Evolutionary conservation across 1,139 yeast species (phyloP).

Genomic region (Hyphopichia buzzinii): DNA sequence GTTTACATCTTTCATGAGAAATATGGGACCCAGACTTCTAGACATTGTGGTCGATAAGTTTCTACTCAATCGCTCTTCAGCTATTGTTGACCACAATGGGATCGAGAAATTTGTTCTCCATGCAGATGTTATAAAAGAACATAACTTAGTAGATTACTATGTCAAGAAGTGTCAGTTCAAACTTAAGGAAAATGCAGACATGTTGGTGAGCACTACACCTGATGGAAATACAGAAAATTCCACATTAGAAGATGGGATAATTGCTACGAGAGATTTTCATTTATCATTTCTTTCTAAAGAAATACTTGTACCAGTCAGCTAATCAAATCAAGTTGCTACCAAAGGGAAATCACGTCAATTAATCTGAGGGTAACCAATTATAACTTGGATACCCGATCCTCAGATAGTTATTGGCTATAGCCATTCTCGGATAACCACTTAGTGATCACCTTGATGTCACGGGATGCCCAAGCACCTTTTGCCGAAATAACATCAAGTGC

Average conservation of each 20-base stretch:
- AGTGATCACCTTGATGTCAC: slow-evolving; percentile 38
- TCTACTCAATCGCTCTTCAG: slow-evolving; percentile 8
- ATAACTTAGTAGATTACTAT: slow-evolving; percentile 48
- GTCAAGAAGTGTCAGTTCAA: slow-evolving; percentile 37
- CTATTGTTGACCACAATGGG: slow-evolving; percentile 1
- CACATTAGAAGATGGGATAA: slow-evolving; percentile 31
- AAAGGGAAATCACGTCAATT: too few relatives aligned
- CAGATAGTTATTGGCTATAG: slow-evolving; percentile 24
- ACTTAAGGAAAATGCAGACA: slow-evolving; percentile 22
- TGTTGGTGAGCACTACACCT: slow-evolving; percentile 14
- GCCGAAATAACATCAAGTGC: slow-evolving; percentile 59
- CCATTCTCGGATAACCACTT: slow-evolving; percentile 53
- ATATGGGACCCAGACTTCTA: slow-evolving; percentile 38
- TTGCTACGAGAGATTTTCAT: slow-evolving; percentile 31
- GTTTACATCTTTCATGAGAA: slow-evolving; percentile 49
- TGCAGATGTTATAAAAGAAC: slow-evolving; percentile 51
- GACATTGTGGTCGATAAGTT: slow-evolving; percentile 19
- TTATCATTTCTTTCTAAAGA: slow-evolving; percentile 28
- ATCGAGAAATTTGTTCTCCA: slow-evolving; percentile 18
- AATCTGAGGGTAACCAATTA: too few relatives aligned
- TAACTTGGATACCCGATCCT: slow-evolving; percentile 1
- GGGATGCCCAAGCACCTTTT: slow-evolving; percentile 4
- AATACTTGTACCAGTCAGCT: too few relatives aligned
- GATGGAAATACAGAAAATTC: slow-evolving; percentile 12
- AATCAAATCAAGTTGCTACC: too few relatives aligned